phyloP scores from a whole-genome alignment of 805 yeast genomes.

The Myxozyma nipponensis region DNA sequence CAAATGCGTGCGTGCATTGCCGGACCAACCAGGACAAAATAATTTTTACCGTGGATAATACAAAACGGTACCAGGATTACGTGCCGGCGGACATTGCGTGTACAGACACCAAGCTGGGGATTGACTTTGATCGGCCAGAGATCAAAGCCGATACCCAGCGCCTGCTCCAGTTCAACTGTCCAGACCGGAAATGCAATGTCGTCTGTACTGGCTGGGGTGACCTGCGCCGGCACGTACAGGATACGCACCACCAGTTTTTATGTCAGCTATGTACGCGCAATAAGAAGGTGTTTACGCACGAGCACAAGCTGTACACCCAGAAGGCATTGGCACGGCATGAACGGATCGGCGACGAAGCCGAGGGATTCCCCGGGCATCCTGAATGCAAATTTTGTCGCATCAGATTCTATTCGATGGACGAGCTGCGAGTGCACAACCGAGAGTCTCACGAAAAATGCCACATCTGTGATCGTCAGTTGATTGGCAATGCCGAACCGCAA shows the following conservation, averaged over 20 bases:
- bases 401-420: conserved; percentile 85
- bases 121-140: conserved; percentile 56
- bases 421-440: conserved; percentile 73
- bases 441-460: conserved; percentile 84
- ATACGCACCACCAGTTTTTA: conserved; percentile 57
- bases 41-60: conserved; percentile 50
- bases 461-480: conserved; percentile 71
- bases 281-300: conserved; percentile 73
- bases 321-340: conserved; percentile 68
- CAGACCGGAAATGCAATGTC: conserved; percentile 42
- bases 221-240: conserved; percentile 60
- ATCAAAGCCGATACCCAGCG: conserved; percentile 48
- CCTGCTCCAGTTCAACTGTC: conserved; percentile 57
- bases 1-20: conserved; percentile 76
- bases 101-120: conserved; percentile 46
- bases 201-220: conserved; percentile 51
- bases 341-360: conserved; percentile 56
- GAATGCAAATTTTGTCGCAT: conserved; percentile 75
- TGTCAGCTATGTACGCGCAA: conserved; percentile 77
- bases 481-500: conserved; percentile 51
- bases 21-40: conserved; percentile 61
- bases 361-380: conserved; percentile 87
- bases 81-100: conserved; percentile 36
- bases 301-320: conserved; percentile 57
- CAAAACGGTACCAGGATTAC: conserved; percentile 42